Conservation (phyloP, 352 stramenopile species). For the Hyphochytrium catenoides region DNA sequence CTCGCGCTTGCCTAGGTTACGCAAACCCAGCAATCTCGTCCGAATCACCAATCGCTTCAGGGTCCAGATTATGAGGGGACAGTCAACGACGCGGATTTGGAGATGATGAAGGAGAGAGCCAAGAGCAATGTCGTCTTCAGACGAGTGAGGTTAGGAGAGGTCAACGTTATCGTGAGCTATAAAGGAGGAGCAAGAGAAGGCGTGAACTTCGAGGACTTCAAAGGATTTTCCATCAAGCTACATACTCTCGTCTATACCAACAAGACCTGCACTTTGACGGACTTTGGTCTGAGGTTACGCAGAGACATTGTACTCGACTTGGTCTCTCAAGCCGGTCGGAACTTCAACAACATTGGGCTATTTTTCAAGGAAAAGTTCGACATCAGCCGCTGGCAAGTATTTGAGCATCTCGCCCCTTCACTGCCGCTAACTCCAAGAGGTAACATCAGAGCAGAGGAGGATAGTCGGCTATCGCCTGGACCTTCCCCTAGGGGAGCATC, state of each 20-base stretch:
- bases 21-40: too few relatives aligned
- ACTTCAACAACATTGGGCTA: slow-evolving; percentile 58
- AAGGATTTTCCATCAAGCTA: slow-evolving; percentile 53
- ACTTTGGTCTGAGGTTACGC: slow-evolving; percentile 38
- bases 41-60: too few relatives aligned
- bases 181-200: too few relatives aligned
- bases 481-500: too few relatives aligned
- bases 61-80: too few relatives aligned
- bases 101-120: slow-evolving; percentile 17
- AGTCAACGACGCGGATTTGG: slow-evolving; percentile 12
- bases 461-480: too few relatives aligned
- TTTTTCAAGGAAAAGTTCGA: slow-evolving; percentile 53
- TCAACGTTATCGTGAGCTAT: slow-evolving; percentile 49
- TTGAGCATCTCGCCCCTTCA: slow-evolving; percentile 36
- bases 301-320: slow-evolving; percentile 51
- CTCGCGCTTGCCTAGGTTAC: too few relatives aligned
- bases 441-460: too few relatives aligned
- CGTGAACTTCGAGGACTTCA: slow-evolving; percentile 55
- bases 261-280: slow-evolving; percentile 45
- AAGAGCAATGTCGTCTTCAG: slow-evolving; percentile 44
- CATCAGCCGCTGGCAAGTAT: slow-evolving; percentile 26
- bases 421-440: too few relatives aligned
- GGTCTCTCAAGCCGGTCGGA: slow-evolving; percentile 46
- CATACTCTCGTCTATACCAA: slow-evolving; percentile 57
- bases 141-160: slow-evolving; percentile 35